Conservation (phyloP, 2,329 filamentous ascomycete genomes). For the Fusarium sublunatum region DNA sequence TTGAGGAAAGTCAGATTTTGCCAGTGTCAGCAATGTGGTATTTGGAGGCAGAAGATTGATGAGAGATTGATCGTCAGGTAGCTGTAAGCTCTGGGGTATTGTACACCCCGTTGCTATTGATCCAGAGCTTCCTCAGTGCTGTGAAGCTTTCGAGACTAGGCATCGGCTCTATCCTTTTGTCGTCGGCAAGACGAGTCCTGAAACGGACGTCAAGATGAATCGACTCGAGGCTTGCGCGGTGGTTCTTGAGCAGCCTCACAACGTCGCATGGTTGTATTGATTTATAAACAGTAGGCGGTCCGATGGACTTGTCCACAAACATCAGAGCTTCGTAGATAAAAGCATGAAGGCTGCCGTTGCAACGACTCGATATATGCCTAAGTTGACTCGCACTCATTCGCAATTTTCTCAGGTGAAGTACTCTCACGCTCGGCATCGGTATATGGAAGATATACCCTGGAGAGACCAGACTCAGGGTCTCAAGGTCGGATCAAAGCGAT, state of each 20-base stretch:
- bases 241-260: constrained; percentile 7
- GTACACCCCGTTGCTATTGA: constrained; percentile 15
- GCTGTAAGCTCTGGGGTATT: not conserved
- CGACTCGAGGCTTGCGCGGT: constrained; percentile 13
- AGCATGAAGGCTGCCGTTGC: constrained; percentile 3
- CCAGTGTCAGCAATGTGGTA: constrained; percentile 18
- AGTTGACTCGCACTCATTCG: not conserved
- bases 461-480: constrained; percentile 8
- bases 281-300: no score
- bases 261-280: constrained; percentile 13
- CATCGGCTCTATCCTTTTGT: not conserved
- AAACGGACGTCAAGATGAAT: constrained; percentile 25
- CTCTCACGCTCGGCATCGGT: constrained; percentile 14
- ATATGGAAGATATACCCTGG: not conserved
- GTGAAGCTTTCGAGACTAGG: constrained; percentile 17
- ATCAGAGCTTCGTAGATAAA: constrained; percentile 24
- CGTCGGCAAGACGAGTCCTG: not conserved
- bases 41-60: constrained; percentile 5
- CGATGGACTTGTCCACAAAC: no score
- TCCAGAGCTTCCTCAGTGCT: constrained; percentile 18
- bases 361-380: constrained; percentile 2
- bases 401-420: constrained; percentile 3
- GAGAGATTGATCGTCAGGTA: constrained; percentile 12
- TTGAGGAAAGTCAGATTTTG: not conserved
- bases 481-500: constrained; percentile 3